Percentiles rank a stretch among this genome's conserved stretches.
phyloP scores from a whole-genome alignment of 176 grass and related monocot species.

The Oryza rufipogon region DNA sequence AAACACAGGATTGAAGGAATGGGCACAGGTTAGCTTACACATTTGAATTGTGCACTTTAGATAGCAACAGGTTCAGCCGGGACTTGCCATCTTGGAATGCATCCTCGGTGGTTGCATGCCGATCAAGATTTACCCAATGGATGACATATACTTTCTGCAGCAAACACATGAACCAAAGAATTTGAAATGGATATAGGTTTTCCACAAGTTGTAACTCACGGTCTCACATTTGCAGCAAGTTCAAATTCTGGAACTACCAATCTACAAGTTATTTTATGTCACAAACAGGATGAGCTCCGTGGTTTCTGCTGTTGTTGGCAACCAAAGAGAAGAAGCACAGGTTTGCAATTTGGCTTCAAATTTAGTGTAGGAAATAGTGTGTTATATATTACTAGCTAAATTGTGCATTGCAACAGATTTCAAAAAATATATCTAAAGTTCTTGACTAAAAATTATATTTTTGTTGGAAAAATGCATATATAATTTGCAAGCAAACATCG shows the following conservation, averaged over 20 bases:
- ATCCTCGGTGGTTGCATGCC: slow-evolving; percentile 65
- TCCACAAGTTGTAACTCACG: not conserved
- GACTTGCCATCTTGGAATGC: slow-evolving; percentile 72
- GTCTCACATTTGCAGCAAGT: not conserved
- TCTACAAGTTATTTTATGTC: slow-evolving; percentile 7
- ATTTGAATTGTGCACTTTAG: slow-evolving; percentile 78
- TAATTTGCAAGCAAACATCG: too few species aligned
- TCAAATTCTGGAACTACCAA: slow-evolving; percentile 6
- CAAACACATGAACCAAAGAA: slow-evolving; percentile 20
- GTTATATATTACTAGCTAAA: not conserved
- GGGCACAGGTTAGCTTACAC: slow-evolving; percentile 58
- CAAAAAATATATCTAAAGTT: too few species aligned
- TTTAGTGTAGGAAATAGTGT: slow-evolving; percentile 10
- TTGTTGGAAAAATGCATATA: too few species aligned
- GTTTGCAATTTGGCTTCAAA: not conserved
- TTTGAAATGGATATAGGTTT: slow-evolving; percentile 20
- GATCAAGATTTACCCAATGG: slow-evolving; percentile 77
- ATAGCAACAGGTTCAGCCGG: slow-evolving; percentile 59
- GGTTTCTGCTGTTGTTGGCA: not conserved
- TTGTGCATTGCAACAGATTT: too few species aligned
- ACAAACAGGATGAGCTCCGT: not conserved
- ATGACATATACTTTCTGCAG: slow-evolving; percentile 85
- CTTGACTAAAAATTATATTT: too few species aligned
- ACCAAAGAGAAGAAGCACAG: not conserved
- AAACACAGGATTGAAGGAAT: slow-evolving; percentile 15